A percentile compares a stretch with the other conserved stretches of the same genome.
Conservation (phyloP, 371 early-diverging fungal genomes). For the Apophysomyces ossiformis region DNA sequence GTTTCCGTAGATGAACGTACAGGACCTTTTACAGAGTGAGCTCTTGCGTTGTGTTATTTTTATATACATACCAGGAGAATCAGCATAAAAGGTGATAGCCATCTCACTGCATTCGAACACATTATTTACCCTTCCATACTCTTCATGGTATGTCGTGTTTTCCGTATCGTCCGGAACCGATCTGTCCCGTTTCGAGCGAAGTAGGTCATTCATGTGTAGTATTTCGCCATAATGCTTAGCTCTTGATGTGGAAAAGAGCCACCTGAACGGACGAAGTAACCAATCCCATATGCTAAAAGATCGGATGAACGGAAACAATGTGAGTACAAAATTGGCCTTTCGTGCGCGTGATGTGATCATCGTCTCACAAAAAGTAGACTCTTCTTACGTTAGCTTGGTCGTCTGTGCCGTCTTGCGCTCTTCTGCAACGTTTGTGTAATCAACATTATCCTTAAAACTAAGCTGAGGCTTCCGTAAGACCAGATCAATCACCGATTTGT, state of each 20-base stretch:
- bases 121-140: constrained; percentile 77
- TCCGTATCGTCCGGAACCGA: constrained; percentile 24
- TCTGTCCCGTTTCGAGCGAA: constrained; percentile 42
- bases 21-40: constrained; percentile 39
- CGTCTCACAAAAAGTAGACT: not conserved
- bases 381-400: not conserved
- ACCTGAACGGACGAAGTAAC: constrained; percentile 3
- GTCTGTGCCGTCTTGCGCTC: not conserved
- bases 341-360: constrained; percentile 8
- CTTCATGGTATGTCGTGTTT: constrained; percentile 54
- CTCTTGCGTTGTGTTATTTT: not conserved
- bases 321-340: not conserved
- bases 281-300: constrained; percentile 11
- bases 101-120: constrained; percentile 68
- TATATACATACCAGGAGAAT: constrained; percentile 63
- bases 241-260: constrained; percentile 26
- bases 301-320: not conserved
- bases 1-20: constrained; percentile 44
- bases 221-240: constrained; percentile 41
- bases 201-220: constrained; percentile 55
- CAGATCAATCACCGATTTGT: constrained; percentile 61
- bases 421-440: constrained; percentile 57
- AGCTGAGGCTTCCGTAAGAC: constrained; percentile 60
- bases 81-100: constrained; percentile 69
- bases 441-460: constrained; percentile 67